Evolutionary conservation across 2,329 filamentous ascomycete species (phyloP).

Genomic region (Penicillium sp.): DNA sequence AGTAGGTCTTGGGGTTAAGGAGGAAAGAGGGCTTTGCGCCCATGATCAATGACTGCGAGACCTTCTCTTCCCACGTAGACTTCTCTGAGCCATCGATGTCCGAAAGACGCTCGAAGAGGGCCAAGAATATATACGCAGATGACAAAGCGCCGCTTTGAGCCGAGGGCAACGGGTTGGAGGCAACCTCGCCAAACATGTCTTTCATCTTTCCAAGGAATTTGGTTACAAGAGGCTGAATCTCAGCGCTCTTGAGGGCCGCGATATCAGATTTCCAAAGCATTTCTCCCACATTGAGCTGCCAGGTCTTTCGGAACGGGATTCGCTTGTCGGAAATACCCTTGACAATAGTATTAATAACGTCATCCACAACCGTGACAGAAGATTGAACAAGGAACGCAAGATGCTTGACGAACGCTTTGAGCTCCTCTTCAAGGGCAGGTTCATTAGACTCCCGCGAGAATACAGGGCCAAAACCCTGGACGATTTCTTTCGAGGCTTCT

Average conservation of each 20-base stretch:
- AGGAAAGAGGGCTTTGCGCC: constrained; percentile 87
- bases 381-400: constrained; percentile 62
- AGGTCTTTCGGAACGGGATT: constrained; percentile 70
- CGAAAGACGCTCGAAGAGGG: constrained; percentile 59
- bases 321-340: constrained; percentile 90
- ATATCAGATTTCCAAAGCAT: constrained; percentile 61
- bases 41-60: constrained; percentile 64
- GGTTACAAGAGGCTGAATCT: constrained; percentile 49
- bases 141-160: constrained; percentile 81
- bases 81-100: constrained; percentile 56
- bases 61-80: constrained; percentile 48
- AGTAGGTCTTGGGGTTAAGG: constrained; percentile 79
- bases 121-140: constrained; percentile 71
- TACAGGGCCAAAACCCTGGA: constrained; percentile 64
- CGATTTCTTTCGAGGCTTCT: constrained; percentile 65
- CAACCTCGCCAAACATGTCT: constrained; percentile 74
- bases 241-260: constrained; percentile 50
- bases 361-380: constrained; percentile 62
- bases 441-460: constrained; percentile 88
- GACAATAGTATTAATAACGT: constrained; percentile 66
- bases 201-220: constrained; percentile 51
- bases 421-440: constrained; percentile 72
- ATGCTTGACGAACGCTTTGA: constrained; percentile 67
- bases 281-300: constrained; percentile 73
- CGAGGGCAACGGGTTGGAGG: constrained; percentile 73